Conservation (phyloP, 2,329 filamentous ascomycete genomes). For the Diatrype stigma region DNA sequence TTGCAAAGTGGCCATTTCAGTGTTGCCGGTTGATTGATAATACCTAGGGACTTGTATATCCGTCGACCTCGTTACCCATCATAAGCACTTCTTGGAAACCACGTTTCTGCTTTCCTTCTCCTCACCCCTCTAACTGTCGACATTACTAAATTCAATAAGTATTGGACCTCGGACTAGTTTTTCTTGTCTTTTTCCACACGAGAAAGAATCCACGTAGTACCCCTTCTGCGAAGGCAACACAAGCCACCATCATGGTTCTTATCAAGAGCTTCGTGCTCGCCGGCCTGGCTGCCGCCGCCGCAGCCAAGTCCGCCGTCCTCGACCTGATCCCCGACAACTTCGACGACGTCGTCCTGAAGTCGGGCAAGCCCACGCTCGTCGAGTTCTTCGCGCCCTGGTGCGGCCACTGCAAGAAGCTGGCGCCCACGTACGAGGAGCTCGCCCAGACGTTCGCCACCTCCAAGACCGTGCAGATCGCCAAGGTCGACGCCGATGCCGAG, state of each 20-base stretch:
- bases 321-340: slow-evolving; percentile 91
- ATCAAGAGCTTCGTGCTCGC: slow-evolving; percentile 58
- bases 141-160: no score
- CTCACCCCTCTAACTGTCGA: no score
- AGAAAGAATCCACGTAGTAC: slow-evolving; percentile 4
- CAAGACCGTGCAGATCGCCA: slow-evolving; percentile 77
- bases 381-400: slow-evolving; percentile 99
- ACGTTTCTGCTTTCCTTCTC: slow-evolving; percentile 5
- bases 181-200: neutral
- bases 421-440: slow-evolving; percentile 91
- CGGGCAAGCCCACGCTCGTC: slow-evolving; percentile 90
- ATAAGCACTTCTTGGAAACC: neutral
- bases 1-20: slow-evolving; percentile 3
- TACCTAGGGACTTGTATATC: no score
- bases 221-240: slow-evolving; percentile 6
- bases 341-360: slow-evolving; percentile 81
- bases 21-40: neutral
- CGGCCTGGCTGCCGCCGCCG: slow-evolving; percentile 50
- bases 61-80: no score
- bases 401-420: slow-evolving; percentile 97
- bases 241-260: slow-evolving; percentile 46
- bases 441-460: slow-evolving; percentile 68
- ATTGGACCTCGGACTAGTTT: no score
- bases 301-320: slow-evolving; percentile 77
- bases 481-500: slow-evolving; percentile 92